phyloP scores from a whole-genome alignment of 2,329 filamentous ascomycete genomes.

The Hypoxylon sp. region DNA sequence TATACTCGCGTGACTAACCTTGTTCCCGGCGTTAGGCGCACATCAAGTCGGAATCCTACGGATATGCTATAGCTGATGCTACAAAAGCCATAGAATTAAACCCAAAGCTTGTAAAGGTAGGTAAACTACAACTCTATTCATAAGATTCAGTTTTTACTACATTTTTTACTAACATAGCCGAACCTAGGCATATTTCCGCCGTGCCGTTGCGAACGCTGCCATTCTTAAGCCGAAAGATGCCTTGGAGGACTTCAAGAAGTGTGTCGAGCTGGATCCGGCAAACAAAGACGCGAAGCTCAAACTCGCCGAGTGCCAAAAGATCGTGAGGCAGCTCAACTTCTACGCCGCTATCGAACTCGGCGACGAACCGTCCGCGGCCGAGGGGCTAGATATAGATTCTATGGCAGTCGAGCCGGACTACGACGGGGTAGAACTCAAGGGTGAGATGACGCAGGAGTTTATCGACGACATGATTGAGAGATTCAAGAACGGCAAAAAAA shows the following conservation, averaged over 20 bases:
- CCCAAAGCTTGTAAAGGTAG: slow-evolving; percentile 91
- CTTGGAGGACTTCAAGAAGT: slow-evolving; percentile 90
- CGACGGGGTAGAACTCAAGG: slow-evolving; percentile 81
- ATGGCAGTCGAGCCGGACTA: slow-evolving; percentile 87
- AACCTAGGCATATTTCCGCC: slow-evolving; percentile 87
- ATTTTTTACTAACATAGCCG: slow-evolving; percentile 21
- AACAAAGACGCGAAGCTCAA: slow-evolving; percentile 94
- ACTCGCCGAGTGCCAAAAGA: slow-evolving; percentile 92
- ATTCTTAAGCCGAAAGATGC: slow-evolving; percentile 91
- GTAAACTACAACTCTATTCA: slow-evolving; percentile 57
- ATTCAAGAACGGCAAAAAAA: slow-evolving; percentile 95
- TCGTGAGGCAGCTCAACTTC: slow-evolving; percentile 92
- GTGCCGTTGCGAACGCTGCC: slow-evolving; percentile 90
- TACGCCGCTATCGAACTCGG: slow-evolving; percentile 93
- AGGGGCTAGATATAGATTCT: slow-evolving; percentile 86
- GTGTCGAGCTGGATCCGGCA: slow-evolving; percentile 84
- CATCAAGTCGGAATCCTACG: slow-evolving; percentile 95
- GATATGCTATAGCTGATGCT: slow-evolving; percentile 91
- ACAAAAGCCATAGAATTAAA: slow-evolving; percentile 92
- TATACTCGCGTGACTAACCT: slow-evolving; percentile 62
- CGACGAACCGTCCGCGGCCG: slow-evolving; percentile 91
- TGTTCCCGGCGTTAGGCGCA: slow-evolving; percentile 73
- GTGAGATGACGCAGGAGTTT: slow-evolving; percentile 95
- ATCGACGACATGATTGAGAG: slow-evolving; percentile 96
- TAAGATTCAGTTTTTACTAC: neutral